Conservation (phyloP, 495 filamentous ascomycete genomes). For the Penicillium flavigenum region DNA sequence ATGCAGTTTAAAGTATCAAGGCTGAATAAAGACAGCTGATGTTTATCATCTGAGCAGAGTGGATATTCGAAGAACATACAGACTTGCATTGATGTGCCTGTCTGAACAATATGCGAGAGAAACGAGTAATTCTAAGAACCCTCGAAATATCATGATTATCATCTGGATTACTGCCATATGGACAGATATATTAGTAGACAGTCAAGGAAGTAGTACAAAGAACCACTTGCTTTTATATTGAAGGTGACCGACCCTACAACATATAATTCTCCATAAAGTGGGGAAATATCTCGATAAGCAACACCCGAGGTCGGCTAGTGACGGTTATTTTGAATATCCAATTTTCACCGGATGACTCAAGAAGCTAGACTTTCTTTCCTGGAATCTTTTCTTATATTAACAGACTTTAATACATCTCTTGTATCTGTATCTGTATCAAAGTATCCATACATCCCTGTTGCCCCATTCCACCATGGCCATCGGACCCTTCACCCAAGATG, state of each 20-base stretch:
- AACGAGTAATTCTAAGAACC: no score
- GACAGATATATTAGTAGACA: background rate
- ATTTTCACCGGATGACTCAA: slow-evolving; percentile 26
- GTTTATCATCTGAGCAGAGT: no score
- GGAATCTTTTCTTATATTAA: background rate
- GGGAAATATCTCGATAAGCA: slow-evolving; percentile 23
- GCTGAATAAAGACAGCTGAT: no score
- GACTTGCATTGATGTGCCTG: no score
- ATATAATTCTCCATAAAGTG: background rate
- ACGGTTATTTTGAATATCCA: slow-evolving; percentile 20
- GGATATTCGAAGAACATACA: no score
- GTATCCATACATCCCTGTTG: background rate
- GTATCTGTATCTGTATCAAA: no score
- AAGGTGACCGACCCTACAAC: no score
- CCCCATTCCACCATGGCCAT: slow-evolving; percentile 18
- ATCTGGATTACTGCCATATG: background rate
- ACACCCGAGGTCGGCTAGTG: slow-evolving; percentile 16
- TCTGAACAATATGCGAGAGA: no score
- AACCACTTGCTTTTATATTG: background rate
- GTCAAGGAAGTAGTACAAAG: no score
- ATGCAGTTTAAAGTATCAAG: no score
- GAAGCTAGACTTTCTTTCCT: background rate
- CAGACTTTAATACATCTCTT: background rate
- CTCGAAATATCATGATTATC: background rate
- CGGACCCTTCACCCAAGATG: slow-evolving; percentile 31